Conservation (phyloP, 495 filamentous ascomycete species). For the Barbatosphaeria neglecta region DNA sequence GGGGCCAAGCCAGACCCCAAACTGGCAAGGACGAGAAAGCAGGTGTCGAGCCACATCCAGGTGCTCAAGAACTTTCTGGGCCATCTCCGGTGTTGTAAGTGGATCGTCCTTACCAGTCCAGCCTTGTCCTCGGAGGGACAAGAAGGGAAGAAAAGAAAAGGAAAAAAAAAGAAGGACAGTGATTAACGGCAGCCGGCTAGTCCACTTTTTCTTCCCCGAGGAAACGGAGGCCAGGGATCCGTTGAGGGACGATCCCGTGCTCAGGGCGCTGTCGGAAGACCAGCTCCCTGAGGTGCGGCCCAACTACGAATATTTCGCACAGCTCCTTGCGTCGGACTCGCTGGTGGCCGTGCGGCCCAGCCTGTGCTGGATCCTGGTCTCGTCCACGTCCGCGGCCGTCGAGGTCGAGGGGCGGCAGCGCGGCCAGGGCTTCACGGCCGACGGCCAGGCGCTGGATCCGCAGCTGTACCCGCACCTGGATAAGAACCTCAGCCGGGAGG, state of each 20-base stretch:
- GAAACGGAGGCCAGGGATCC: slow-evolving; percentile 22
- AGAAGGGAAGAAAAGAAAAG: not conserved
- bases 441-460: slow-evolving; percentile 20
- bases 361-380: slow-evolving; percentile 34
- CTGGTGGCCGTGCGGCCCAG: slow-evolving; percentile 28
- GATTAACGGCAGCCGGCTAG: slow-evolving; percentile 15
- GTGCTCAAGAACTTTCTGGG: slow-evolving; percentile 74
- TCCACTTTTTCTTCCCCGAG: slow-evolving; percentile 36
- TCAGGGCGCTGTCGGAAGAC: slow-evolving; percentile 38
- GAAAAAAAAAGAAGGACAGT: not conserved
- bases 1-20: slow-evolving; percentile 15
- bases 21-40: slow-evolving; percentile 55
- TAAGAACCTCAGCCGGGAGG: slow-evolving; percentile 28
- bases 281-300: slow-evolving; percentile 33
- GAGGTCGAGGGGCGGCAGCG: slow-evolving; percentile 1
- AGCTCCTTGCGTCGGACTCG: slow-evolving; percentile 26
- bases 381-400: slow-evolving; percentile 24
- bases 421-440: slow-evolving; percentile 17
- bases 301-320: slow-evolving; percentile 39
- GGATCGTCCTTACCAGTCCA: not conserved
- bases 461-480: slow-evolving; percentile 35
- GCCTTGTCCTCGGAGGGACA: not conserved
- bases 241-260: slow-evolving; percentile 40
- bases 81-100: slow-evolving; percentile 21
- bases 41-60: slow-evolving; percentile 94